These are phyloP conservation scores for Acacia crassicarpa DNA, from an alignment of 306 rosid species.

Conservation along the genomic window DNA sequence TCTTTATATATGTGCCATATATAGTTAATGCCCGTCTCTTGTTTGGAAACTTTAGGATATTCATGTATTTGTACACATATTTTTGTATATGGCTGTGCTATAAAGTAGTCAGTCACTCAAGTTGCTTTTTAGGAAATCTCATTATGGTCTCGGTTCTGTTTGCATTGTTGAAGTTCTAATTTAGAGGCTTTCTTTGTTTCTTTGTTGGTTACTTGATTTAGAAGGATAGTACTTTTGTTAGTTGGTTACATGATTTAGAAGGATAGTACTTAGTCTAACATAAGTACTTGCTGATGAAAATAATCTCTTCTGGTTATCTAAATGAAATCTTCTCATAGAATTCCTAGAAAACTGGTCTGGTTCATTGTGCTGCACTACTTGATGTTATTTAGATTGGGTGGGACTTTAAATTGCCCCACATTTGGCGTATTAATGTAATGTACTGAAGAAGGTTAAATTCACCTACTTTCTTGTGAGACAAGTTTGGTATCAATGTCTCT, in stretches of 20 bases:
- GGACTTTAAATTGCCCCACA: neutral
- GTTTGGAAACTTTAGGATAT: neutral
- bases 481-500: slow-evolving; percentile 15
- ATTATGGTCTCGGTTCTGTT: neutral
- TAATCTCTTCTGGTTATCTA: neutral
- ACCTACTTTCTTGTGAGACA: neutral
- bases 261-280: neutral
- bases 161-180: neutral
- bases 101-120: no score
- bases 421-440: neutral
- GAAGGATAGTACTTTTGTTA: no score
- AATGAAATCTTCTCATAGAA: neutral
- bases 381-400: neutral
- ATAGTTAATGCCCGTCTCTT: neutral
- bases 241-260: neutral
- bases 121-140: no score
- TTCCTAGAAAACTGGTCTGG: slow-evolving; percentile 1
- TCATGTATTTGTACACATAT: neutral
- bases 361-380: neutral
- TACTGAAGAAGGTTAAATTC: neutral
- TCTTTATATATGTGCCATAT: neutral
- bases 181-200: neutral
- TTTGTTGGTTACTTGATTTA: neutral
- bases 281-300: neutral
- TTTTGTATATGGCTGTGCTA: no score